Evolutionary conservation across 2,329 filamentous ascomycete genomes (phyloP).

Genomic region (Fusarium algeriense): DNA sequence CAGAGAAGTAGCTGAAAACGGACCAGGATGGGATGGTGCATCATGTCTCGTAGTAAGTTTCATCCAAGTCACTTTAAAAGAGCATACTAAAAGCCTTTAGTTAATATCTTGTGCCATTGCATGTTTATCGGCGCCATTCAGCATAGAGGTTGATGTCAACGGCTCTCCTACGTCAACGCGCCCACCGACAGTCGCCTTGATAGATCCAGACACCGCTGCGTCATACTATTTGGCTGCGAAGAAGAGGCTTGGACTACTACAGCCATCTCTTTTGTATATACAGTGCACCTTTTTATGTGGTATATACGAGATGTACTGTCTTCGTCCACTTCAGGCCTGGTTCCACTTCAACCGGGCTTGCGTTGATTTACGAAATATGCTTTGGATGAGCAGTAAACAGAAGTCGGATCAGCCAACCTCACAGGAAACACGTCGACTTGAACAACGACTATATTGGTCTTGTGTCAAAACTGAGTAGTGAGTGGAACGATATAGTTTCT

Average conservation of each 20-base stretch:
- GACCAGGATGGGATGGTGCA: neutral
- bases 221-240: neutral
- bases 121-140: neutral
- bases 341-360: neutral
- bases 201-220: neutral
- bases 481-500: rapidly evolving
- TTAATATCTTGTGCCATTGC: neutral
- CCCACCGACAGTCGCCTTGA: neutral
- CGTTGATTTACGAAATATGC: neutral
- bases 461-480: slow-evolving; percentile 1
- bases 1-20: neutral
- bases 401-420: neutral
- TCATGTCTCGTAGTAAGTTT: neutral
- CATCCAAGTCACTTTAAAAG: rapidly evolving
- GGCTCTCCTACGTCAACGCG: neutral
- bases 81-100: neutral
- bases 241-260: neutral
- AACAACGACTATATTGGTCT: slow-evolving; percentile 6
- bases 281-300: neutral
- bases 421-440: neutral
- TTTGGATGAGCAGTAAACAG: neutral
- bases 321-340: neutral
- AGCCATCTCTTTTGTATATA: neutral
- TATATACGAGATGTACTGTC: neutral
- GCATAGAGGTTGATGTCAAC: neutral